Evolutionary conservation across 257 asterid species (phyloP), one percentile per base, ranked within the genome.

Genomic region (Przewalskia tangutica): DNA sequence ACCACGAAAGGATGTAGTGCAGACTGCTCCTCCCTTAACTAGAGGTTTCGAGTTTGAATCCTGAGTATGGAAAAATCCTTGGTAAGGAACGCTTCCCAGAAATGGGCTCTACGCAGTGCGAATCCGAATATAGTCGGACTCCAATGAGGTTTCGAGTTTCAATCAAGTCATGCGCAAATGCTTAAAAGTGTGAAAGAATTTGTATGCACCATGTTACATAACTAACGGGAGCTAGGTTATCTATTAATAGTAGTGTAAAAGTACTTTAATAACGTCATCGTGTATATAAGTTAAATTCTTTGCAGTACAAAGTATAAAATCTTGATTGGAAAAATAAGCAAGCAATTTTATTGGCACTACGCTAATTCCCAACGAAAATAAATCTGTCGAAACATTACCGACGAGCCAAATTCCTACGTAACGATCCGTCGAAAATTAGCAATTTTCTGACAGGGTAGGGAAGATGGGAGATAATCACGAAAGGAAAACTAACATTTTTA

Each of bases 401-500:
- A 27, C 4, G 6, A 13, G 48, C 3, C 0, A 65, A 65, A 34
- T 34, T 65, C 4, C n/a, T n/a, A n/a, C n/a, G n/a, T n/a, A n/a
- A n/a, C n/a, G n/a, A n/a, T 34, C 9, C 0, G 1, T 66, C 2
- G 18, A 4, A 66, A 36, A 36, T 66, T 66, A 66, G 7, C 50
- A 3, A 66, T 66, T 66, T 66, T 16, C 0, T 36, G 50, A 7
- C 3, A 65, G 75, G 0, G 8, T 0, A 65, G 1, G 4, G 2
- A 42, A 16, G 34, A 36, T 63, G 20, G 34, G 8, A 14, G 14
- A 81, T 18, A 77, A 59, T 79, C 38, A 44, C 58, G 55, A n/a
- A n/a, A 40, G 16, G 2, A 77, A 34, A 23, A 48, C 87, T 83
- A 81, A 95, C 98, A 84, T 83, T 81, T 90, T 92, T 95, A 6